Evolutionary conservation across 331 rosid genomes (phyloP), one percentile per base, ranked within the genome.

Genomic region (Stylosanthes scabra): DNA sequence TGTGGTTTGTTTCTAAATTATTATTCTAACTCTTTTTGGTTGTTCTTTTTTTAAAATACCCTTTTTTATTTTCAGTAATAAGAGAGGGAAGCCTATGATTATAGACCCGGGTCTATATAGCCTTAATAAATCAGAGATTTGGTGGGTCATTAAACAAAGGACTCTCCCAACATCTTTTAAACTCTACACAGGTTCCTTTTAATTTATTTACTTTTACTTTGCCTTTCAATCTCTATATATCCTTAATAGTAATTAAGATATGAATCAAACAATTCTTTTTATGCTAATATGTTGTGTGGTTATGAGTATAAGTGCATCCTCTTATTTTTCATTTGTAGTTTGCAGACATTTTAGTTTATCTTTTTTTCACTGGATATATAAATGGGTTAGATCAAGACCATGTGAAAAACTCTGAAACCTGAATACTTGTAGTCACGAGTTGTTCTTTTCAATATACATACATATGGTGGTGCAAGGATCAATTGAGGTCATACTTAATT

Each of bases 111-210:
- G 89, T 8, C 87, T 93, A 0, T 89, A 85, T 80, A 88, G 94
- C 68, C 83, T 16, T 29, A 93, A 88, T 59, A 93, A 91, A 83
- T 91, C 98, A 68, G 98, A 93, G 14, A 79, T 91, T 80, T 89
- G 98, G 98, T 89, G 92, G 96, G 86, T 74, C 14, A 76, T 84
- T 16, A 93, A 91, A 65, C 98, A 93, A 63, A 93, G 97, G 78
- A 67, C 54, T 67, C 73, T 93, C 11, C 98, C 97, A 63, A 82
- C 96, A 46, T 83, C 97, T 44, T 93, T 93, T 81, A 93, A 91
- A 87, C 96, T 93, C 41, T 93, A 88, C 73, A 89, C 98, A 91
- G 98, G 98, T 93, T 78, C 79, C 68, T 31, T 31, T 31, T 3
- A 3, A 2, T 31, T 31, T 3, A 3, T 31, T 31, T 31, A 31